A percentile compares a stretch with the other conserved stretches of the same genome.
Evolutionary conservation across 345 rosid species (phyloP).

Genomic region (Bruguiera sexangula): DNA sequence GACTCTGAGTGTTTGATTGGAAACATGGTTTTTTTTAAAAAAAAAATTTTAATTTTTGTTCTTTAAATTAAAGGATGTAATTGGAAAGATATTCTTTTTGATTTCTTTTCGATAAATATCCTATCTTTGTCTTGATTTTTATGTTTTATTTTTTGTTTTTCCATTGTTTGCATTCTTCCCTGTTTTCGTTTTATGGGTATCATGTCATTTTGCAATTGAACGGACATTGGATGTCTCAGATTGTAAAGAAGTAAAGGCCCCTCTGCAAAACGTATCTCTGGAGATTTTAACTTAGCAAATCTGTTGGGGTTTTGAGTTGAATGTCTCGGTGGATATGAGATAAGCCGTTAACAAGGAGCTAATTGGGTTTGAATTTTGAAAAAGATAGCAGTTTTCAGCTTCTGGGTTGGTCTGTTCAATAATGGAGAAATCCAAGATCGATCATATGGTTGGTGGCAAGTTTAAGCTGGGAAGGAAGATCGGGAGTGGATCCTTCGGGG

Average conservation of each 20-base stretch:
- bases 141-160: background rate
- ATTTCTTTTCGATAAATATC: background rate
- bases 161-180: background rate
- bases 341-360: slow-evolving; percentile 3
- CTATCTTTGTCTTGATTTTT: background rate
- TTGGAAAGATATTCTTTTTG: slow-evolving; percentile 7
- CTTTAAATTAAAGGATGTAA: slow-evolving; percentile 1
- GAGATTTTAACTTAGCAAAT: slow-evolving; percentile 26
- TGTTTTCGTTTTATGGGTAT: background rate
- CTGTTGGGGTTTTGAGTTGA: slow-evolving; percentile 13
- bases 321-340: background rate
- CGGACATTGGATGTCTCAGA: background rate
- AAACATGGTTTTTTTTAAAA: slow-evolving; percentile 11
- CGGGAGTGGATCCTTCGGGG: slow-evolving; percentile 96
- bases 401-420: background rate
- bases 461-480: slow-evolving; percentile 93
- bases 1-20: background rate
- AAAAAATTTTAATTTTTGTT: background rate
- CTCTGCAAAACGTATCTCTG: background rate
- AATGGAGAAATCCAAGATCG: slow-evolving; percentile 45
- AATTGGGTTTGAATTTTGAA: slow-evolving; percentile 4
- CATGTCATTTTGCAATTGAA: background rate
- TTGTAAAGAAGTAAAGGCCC: background rate
- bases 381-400: background rate
- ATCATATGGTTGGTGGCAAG: slow-evolving; percentile 71